phyloP scores from a whole-genome alignment of 495 filamentous ascomycete genomes.

The Hypoxylon lienhwacheense region DNA sequence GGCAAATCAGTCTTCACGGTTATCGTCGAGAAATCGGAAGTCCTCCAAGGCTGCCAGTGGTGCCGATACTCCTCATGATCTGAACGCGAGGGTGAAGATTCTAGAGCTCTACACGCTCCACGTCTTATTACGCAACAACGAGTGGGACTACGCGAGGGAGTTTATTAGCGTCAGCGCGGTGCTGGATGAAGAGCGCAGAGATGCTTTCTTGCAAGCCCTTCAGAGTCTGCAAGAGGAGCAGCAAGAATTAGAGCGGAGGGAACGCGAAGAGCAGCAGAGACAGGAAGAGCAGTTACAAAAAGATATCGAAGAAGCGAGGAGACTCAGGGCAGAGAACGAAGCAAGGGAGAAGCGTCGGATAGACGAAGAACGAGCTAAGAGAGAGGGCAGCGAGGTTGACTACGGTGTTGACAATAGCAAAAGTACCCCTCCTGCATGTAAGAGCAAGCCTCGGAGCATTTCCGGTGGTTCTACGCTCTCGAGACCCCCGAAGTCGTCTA shows the following conservation, averaged over 20 bases:
- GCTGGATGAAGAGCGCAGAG: conserved; percentile 88
- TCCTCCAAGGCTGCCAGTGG: conserved; percentile 54
- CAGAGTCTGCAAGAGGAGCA: conserved; percentile 76
- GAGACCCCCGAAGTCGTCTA: conserved; percentile 27
- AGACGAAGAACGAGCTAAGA: conserved; percentile 49
- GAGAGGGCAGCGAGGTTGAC: conserved; percentile 47
- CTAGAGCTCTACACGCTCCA: conserved; percentile 93
- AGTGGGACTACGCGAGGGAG: conserved; percentile 92
- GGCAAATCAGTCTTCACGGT: conserved; percentile 30
- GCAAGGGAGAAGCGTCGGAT: conserved; percentile 51
- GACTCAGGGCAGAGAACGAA: conserved; percentile 55
- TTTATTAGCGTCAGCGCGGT: conserved; percentile 83
- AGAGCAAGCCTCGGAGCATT: conserved; percentile 59
- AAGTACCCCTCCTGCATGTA: conserved; percentile 39
- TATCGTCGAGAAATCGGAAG: conserved; percentile 29
- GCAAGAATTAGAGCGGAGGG: conserved; percentile 61
- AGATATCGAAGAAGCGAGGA: conserved; percentile 62
- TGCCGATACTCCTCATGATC: conserved; percentile 75
- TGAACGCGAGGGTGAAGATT: conserved; percentile 76
- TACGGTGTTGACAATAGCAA: conserved; percentile 55
- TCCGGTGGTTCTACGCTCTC: conserved; percentile 33
- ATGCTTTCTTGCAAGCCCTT: conserved; percentile 74
- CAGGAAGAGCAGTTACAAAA: conserved; percentile 60
- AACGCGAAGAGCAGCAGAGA: conserved; percentile 64
- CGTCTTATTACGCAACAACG: conserved; percentile 82